Conservation (phyloP, 2,329 filamentous ascomycete genomes). For the Nemania diffusa region DNA sequence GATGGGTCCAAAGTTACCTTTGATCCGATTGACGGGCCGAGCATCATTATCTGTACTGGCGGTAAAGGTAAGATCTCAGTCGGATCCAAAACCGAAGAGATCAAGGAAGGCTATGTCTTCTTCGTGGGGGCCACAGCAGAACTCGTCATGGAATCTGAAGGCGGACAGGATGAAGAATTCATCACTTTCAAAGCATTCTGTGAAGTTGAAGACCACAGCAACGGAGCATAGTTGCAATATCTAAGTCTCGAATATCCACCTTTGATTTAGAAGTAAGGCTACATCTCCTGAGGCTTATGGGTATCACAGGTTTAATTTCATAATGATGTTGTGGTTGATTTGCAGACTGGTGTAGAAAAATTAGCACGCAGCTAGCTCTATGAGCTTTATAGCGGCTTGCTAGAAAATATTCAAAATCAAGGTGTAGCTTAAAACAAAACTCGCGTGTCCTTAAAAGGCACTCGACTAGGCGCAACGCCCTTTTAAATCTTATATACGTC, state of each 20-base stretch:
- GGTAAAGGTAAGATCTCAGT: conserved; percentile 87
- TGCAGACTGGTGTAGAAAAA: neutral
- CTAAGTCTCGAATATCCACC: neutral
- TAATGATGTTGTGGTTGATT: neutral
- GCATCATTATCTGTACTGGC: conserved; percentile 89
- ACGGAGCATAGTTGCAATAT: conserved; percentile 38
- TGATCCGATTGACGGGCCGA: conserved; percentile 86
- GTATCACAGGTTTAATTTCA: neutral
- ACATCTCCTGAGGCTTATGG: neutral
- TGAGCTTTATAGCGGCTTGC: neutral
- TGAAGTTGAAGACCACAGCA: conserved; percentile 71
- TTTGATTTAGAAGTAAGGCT: neutral
- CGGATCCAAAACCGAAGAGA: conserved; percentile 80
- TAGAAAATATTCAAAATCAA: neutral
- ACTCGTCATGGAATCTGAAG: conserved; percentile 76
- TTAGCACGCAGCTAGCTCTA: neutral
- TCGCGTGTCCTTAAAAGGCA: too few species aligned
- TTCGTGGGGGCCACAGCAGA: conserved; percentile 92
- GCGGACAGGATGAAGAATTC: conserved; percentile 73
- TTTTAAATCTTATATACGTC: too few species aligned
- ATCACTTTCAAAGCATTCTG: conserved; percentile 95
- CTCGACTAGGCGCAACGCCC: too few species aligned
- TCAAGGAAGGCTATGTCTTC: conserved; percentile 78
- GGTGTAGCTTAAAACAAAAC: neutral
- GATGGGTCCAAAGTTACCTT: conserved; percentile 86